Percentiles rank a stretch among this genome's conserved stretches.
Evolutionary conservation across 1,139 yeast species (phyloP).

Genomic region (Debaryomyces psychrophilus): DNA sequence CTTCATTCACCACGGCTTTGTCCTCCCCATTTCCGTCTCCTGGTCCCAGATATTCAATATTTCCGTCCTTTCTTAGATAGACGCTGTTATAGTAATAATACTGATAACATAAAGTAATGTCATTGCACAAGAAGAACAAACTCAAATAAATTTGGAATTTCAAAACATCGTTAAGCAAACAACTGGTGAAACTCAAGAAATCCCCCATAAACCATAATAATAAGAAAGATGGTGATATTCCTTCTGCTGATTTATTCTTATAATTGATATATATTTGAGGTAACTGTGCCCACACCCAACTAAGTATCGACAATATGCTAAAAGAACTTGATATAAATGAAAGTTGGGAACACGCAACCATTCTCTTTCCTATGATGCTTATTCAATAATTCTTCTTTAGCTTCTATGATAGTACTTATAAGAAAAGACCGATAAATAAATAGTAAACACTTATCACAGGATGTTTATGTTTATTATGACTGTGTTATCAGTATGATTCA

Average conservation of each 20-base stretch:
- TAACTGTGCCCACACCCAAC: constrained; percentile 86
- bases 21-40: neutral
- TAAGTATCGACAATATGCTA: constrained; percentile 37
- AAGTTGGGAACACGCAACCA: constrained; percentile 20
- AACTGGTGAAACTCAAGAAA: constrained; percentile 75
- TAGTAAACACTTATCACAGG: neutral
- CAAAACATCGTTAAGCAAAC: constrained; percentile 69
- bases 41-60: neutral
- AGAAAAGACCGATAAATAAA: neutral
- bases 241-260: constrained; percentile 78
- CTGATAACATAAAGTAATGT: constrained; percentile 12
- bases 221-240: constrained; percentile 77
- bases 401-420: neutral
- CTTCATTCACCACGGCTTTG: neutral
- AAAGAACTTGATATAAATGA: constrained; percentile 32
- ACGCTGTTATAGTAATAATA: constrained; percentile 68
- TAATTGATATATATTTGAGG: constrained; percentile 86
- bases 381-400: neutral
- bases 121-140: constrained; percentile 63
- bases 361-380: constrained; percentile 4
- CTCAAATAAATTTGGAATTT: constrained; percentile 78
- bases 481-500: constrained; percentile 9
- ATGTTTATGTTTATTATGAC: neutral
- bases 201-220: constrained; percentile 86
- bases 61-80: constrained; percentile 27